Base-by-base conservation (phyloP, 768 basidiomycete species). In the Auricularia auricula-judae region DNA sequence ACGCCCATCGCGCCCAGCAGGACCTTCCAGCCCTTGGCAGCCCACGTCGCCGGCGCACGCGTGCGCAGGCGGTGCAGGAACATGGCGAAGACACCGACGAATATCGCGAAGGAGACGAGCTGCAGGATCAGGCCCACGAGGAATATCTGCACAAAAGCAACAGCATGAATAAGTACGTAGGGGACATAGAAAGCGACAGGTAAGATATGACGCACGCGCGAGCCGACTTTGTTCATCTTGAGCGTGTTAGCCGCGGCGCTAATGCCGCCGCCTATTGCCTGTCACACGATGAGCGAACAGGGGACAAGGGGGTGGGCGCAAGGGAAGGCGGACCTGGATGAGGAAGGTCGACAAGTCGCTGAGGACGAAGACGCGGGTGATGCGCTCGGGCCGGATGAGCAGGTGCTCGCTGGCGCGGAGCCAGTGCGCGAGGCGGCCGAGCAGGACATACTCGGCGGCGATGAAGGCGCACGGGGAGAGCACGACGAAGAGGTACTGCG, bases 381-480 rank as follows among this genome's bases (percentile, higher is more conserved):
- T 80, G 21, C 75, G 75, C 21, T 74, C 75, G 4, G 82, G 76
- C 0, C 76, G 74, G 23, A 89, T 71, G 34, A 83, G 69, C 29
- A 88, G 74, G 68, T 83, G 79, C 59, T 78, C 66, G 64, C 79
- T 76, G 42, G 78, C 78, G 10, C 75, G 68, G 4, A 89, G 73
- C 66, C 81, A 76, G 29, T 72, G 75, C 4, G 86, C 83, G 3
- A 91, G 72, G 12, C 81, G 81, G 10, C 86, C 86, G 1, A 89
- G 79, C 21, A 88, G 77, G 64, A 88, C 74, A 68, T 90, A 89
- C 69, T 85, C 80, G 14, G 84, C 80, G 3, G 85, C 85, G 66
- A 87, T 85, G 74, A 89, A 89, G 34, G 86, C 87, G 70, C 89
- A 90, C 3, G 88, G 87, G 84, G 84, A 82, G 58, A 87, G 77